phyloP scores from a whole-genome alignment of 2,329 filamentous ascomycete species.

The Talaromyces sp. region DNA sequence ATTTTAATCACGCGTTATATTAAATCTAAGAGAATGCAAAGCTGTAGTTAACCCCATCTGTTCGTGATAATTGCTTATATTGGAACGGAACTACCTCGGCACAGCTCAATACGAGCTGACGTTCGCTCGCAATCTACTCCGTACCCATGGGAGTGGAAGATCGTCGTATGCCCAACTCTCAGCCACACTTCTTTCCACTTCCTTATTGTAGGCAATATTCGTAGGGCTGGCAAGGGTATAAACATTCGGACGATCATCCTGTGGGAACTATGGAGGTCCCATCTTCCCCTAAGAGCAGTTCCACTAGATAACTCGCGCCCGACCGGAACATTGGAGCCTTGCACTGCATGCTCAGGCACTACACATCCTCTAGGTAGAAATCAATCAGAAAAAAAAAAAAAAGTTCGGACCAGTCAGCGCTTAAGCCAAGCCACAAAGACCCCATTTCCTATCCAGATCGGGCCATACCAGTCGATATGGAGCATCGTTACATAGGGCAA shows the following conservation, averaged over 20 bases:
- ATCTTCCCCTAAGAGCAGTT: not conserved
- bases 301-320: not conserved
- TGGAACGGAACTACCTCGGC: no score
- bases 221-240: slow-evolving; percentile 8
- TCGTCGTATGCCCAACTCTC: not conserved
- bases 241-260: not conserved
- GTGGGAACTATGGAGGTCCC: not conserved
- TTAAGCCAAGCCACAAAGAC: not conserved
- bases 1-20: no score
- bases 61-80: no score
- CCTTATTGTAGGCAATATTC: not conserved
- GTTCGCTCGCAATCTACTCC: no score
- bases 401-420: not conserved
- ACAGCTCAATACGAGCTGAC: no score
- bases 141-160: no score
- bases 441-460: not conserved
- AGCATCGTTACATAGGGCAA: not conserved
- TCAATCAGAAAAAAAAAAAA: not conserved
- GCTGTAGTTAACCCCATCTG: no score
- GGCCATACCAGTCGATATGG: not conserved
- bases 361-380: not conserved
- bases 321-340: not conserved
- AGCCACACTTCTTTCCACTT: not conserved
- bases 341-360: not conserved
- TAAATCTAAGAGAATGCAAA: no score